These are phyloP conservation scores for Trichoderma sp. DNA, from an alignment of 2,329 filamentous ascomycete species.

Conservation along the genomic window DNA sequence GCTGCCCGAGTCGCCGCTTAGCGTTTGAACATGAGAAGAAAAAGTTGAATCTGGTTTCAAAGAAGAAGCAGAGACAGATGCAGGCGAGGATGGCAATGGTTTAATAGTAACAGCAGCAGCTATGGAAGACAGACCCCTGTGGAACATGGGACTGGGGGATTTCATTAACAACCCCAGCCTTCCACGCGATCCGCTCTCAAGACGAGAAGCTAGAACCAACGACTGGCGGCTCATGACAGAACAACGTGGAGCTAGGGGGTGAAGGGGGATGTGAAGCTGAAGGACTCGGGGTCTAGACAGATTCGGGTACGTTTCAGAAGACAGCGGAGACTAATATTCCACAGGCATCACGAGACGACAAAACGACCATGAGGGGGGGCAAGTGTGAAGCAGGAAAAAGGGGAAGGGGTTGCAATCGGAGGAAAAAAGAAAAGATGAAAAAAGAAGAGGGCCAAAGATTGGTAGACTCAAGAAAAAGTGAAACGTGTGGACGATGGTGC, in stretches of 20 bases:
- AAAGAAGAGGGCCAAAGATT: not conserved
- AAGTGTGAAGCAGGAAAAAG: not conserved
- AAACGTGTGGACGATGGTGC: conserved; percentile 14
- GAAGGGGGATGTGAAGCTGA: conserved; percentile 16
- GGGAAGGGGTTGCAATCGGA: not conserved
- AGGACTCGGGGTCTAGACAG: not conserved
- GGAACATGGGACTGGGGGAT: conserved; percentile 19
- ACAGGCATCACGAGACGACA: conserved; percentile 10
- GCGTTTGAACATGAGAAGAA: not conserved
- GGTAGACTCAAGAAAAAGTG: not conserved
- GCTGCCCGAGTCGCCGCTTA: conserved; percentile 1
- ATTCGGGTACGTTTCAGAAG: conserved; percentile 20
- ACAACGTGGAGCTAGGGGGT: conserved; percentile 20
- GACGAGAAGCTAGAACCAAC: conserved; percentile 22
- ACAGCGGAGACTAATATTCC: conserved; percentile 8
- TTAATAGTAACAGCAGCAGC: conserved; percentile 3
- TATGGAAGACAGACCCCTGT: not conserved
- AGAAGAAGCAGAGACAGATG: conserved; percentile 14
- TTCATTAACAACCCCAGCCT: conserved; percentile 25
- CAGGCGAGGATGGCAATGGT: conserved; percentile 5
- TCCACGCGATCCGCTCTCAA: conserved; percentile 23
- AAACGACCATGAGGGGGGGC: not conserved
- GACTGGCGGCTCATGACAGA: conserved; percentile 27
- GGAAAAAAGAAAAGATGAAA: not conserved
- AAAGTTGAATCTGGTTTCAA: not conserved